Conservation (phyloP, 768 basidiomycete genomes). For the Russula olivacea region DNA sequence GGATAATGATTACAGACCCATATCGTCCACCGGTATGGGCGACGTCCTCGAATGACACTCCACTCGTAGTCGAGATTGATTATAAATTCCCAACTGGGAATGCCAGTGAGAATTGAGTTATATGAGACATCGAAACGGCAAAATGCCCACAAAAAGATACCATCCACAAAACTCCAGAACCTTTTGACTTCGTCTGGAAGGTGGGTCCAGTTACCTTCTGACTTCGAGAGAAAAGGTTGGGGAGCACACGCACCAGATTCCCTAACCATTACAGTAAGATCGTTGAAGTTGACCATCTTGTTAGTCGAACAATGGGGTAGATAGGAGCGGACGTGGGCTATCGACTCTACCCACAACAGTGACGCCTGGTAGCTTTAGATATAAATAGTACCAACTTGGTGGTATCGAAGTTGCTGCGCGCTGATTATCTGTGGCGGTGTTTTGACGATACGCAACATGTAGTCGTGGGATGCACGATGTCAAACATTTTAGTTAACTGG, state of each 20-base stretch:
- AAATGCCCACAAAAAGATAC: background rate
- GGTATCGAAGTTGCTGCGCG: too few species aligned
- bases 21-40: constrained; percentile 11
- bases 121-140: too few species aligned
- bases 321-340: background rate
- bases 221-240: background rate
- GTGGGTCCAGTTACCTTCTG: background rate
- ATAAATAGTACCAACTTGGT: too few species aligned
- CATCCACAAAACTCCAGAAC: background rate
- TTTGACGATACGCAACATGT: too few species aligned
- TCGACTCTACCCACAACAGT: background rate
- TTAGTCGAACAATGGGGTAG: background rate
- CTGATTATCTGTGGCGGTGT: too few species aligned
- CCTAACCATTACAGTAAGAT: background rate
- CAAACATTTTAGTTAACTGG: too few species aligned
- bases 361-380: too few species aligned
- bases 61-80: background rate
- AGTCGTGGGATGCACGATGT: too few species aligned
- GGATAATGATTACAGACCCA: constrained; percentile 2
- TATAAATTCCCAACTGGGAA: background rate
- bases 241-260: background rate
- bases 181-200: background rate
- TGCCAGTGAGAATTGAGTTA: background rate
- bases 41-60: background rate
- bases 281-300: background rate